Percentiles rank a stretch among this genome's conserved stretches.
Evolutionary conservation across 345 rosid species (phyloP).

Genomic region (Gynandropsis gynandra): DNA sequence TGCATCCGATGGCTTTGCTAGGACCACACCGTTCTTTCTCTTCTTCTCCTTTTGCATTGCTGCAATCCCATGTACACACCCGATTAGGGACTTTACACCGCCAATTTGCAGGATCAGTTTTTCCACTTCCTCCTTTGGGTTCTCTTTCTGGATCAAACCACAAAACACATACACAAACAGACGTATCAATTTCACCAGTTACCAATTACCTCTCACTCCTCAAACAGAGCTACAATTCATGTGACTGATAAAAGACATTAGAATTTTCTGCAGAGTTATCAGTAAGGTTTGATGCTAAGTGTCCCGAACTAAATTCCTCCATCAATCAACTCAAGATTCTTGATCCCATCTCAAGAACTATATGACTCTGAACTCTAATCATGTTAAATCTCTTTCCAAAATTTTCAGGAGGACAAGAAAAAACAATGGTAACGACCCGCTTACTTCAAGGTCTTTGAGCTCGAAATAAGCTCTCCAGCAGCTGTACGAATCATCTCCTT

Average conservation of each 20-base stretch:
- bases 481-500: constrained; percentile 71
- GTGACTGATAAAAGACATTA: too few relatives aligned
- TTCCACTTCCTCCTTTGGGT: constrained; percentile 56
- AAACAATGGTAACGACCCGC: not conserved
- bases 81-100: constrained; percentile 58
- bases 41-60: constrained; percentile 34
- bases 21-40: constrained; percentile 19
- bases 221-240: not conserved
- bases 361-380: not conserved
- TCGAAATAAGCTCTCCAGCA: constrained; percentile 89
- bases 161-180: constrained; percentile 1
- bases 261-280: too few relatives aligned
- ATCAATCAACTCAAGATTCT: too few relatives aligned
- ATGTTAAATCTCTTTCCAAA: not conserved
- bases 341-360: too few relatives aligned
- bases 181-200: not conserved
- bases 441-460: constrained; percentile 73
- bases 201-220: too few relatives aligned
- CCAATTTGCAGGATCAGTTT: constrained; percentile 53
- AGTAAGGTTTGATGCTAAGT: not conserved
- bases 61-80: constrained; percentile 56
- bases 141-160: constrained; percentile 31
- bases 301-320: not conserved
- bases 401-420: not conserved
- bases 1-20: constrained; percentile 16